These are phyloP conservation scores for Aaosphaeria arxii DNA, from an alignment of 2,329 filamentous ascomycete genomes.

Conservation along the genomic window DNA sequence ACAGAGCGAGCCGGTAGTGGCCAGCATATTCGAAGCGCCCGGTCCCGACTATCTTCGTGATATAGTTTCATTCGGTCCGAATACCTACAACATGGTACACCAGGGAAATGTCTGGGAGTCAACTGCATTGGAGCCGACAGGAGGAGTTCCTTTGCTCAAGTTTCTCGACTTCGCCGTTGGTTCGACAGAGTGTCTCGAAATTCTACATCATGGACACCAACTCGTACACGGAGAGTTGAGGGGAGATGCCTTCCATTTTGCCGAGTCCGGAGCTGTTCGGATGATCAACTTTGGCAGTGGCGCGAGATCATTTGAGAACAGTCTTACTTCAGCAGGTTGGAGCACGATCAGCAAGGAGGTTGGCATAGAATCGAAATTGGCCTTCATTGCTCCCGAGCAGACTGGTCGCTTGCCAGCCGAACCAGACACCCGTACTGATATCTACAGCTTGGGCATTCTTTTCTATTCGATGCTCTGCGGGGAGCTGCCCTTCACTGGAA, in stretches of 20 bases:
- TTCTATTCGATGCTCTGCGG: conserved; percentile 76
- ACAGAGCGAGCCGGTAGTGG: conserved; percentile 67
- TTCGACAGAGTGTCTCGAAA: conserved; percentile 79
- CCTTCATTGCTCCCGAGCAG: conserved; percentile 92
- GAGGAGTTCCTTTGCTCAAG: conserved; percentile 66
- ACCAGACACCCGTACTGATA: conserved; percentile 85
- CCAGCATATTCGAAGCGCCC: conserved; percentile 76
- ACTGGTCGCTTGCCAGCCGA: conserved; percentile 90
- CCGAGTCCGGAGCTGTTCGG: conserved; percentile 70
- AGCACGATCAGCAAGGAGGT: conserved; percentile 76
- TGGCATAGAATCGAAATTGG: conserved; percentile 82
- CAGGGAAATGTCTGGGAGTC: conserved; percentile 15
- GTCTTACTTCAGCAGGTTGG: conserved; percentile 81
- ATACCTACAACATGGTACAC: conserved; percentile 35
- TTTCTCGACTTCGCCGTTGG: conserved; percentile 93
- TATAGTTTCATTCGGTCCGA: conserved; percentile 73
- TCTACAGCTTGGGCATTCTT: conserved; percentile 85
- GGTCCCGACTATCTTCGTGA: conserved; percentile 70
- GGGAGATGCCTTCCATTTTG: conserved; percentile 85
- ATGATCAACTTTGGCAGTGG: conserved; percentile 85
- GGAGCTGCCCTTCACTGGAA: conserved; percentile 74
- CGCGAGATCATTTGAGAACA: conserved; percentile 84
- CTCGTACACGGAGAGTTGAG: conserved; percentile 89
- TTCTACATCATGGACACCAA: conserved; percentile 84
- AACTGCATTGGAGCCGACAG: conserved; percentile 28